A percentile compares a stretch with the other conserved stretches of the same genome.
Conservation (phyloP, 2,329 filamentous ascomycete genomes). For the Neofusicoccum kwambonambiense region DNA sequence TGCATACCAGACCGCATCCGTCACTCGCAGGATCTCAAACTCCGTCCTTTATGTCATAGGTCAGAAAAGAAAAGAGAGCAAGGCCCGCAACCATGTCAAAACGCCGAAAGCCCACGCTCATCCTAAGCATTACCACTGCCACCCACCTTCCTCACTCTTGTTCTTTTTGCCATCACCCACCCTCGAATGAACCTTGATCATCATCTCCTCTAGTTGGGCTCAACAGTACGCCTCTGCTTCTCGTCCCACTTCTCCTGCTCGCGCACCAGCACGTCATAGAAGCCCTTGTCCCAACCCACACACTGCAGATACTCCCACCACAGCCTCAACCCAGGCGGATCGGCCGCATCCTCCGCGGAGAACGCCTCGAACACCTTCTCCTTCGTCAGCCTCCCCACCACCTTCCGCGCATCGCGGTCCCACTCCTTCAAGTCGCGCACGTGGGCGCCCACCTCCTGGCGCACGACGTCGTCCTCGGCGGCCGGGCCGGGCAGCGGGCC, state of each 20-base stretch:
- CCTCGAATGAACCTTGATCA: no score
- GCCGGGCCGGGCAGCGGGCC: slow-evolving; percentile 32
- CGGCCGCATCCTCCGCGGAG: slow-evolving; percentile 39
- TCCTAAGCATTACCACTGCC: no score
- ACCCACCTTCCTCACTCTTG: no score
- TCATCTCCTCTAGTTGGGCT: no score
- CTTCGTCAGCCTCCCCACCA: slow-evolving; percentile 35
- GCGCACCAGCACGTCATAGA: slow-evolving; percentile 42
- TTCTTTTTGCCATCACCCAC: no score
- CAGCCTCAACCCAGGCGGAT: slow-evolving; percentile 42
- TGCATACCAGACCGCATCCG: no score
- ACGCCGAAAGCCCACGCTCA: no score
- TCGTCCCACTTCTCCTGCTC: neutral
- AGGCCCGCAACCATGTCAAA: neutral
- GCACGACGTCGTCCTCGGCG: slow-evolving; percentile 24
- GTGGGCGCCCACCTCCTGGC: slow-evolving; percentile 35
- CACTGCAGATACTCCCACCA: slow-evolving; percentile 51
- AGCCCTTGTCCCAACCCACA: slow-evolving; percentile 39
- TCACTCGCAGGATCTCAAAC: no score
- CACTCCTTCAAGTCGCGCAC: slow-evolving; percentile 37
- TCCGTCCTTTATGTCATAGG: no score
- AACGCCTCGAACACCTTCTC: slow-evolving; percentile 43
- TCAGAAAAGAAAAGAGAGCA: no score
- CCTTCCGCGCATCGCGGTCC: slow-evolving; percentile 40
- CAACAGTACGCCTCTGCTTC: neutral